Evolutionary conservation across 1,284 basidiomycete species (phyloP), one percentile per base, ranked within the genome.

Genomic region (Anthracocystis walkeri): DNA sequence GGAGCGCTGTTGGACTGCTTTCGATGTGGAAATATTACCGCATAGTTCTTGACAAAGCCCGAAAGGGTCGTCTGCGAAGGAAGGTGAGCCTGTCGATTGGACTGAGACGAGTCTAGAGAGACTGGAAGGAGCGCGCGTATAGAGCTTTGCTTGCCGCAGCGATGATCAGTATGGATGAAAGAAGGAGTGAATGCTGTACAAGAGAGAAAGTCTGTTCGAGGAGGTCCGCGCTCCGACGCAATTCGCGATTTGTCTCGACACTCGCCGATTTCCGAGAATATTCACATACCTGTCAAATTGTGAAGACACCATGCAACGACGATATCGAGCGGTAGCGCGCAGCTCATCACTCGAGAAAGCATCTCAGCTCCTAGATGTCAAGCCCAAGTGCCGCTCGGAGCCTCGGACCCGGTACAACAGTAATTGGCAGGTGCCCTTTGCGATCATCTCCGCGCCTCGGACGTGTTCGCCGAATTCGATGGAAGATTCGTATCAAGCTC

Each of bases 211-310:
- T 7, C 7, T 53, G 20, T 40, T 53, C 5, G n/a, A 46, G 3
- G 54, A 56, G 45, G 55, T 48, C 55, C 45, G 45, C 45, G 45
- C 55, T 57, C 14, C 54, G 16, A 64, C 55, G 56, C 55, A 44
- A 53, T 27, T 21, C 33, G 16, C 21, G 23, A 27, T 33, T 42
- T 31, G 6, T 41, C 12, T 23, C 33, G n/a, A 23, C 41, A 21
- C 8, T 45, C 59, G 35, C 56, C 50, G 62, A 65, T n/a, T 58
- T 49, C 62, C 62, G 62, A 58, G 20, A 49, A 31, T 58, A 33
- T 58, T 49, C 16, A 21, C 33, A 8, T 16, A 52, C 38, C 62
- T 65, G 62, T 65, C 62, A 65, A 58, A 65, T 29, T 51, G 44
- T 7, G 38, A 51, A 33, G 1, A 10, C 29, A 10, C 31, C 10